These are phyloP conservation scores for Eurotiales sp. DNA, from an alignment of 2,329 filamentous ascomycete species.

Conservation along the genomic window DNA sequence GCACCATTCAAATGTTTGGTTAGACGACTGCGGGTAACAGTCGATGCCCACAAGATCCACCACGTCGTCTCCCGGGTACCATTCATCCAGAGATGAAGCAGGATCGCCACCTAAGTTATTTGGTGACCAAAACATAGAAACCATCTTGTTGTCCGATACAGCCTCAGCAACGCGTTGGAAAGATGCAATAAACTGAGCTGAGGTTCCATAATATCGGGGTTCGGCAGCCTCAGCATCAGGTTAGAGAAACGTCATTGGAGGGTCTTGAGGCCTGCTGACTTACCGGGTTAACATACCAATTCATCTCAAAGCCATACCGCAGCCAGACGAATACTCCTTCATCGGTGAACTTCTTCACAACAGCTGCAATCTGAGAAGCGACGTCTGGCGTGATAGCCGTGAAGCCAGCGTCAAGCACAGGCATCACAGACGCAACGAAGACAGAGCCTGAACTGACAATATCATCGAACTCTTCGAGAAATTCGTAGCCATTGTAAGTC, in stretches of 20 bases:
- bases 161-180: background rate
- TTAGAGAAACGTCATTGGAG: background rate
- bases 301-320: background rate
- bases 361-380: conserved; percentile 1
- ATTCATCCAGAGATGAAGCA: conserved; percentile 1
- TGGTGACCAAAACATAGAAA: conserved; percentile 1
- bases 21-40: background rate
- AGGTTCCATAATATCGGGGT: background rate
- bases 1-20: background rate
- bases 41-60: background rate
- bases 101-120: background rate
- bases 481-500: background rate
- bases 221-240: background rate
- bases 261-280: background rate
- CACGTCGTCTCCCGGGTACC: background rate
- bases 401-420: background rate
- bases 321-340: background rate
- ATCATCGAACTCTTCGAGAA: background rate
- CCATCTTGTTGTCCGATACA: background rate
- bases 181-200: background rate
- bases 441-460: background rate
- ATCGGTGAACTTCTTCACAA: background rate
- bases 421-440: background rate
- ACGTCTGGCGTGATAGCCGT: background rate
- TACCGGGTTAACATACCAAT: background rate